These are phyloP conservation scores for Ajuga reptans DNA, from an alignment of 305 asterid genomes.

Conservation along the genomic window DNA sequence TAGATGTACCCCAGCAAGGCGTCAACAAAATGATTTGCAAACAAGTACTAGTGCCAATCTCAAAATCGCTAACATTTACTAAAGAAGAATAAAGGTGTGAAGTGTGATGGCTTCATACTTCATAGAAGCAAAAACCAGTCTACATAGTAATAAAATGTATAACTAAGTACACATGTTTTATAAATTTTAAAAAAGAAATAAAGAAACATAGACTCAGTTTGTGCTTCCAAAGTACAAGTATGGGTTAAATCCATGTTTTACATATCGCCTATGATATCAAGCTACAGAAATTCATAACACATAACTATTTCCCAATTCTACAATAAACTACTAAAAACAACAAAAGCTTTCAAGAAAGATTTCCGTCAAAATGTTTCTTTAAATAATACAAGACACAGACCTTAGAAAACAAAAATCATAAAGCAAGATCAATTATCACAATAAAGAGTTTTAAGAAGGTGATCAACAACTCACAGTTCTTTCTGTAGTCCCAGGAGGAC, in stretches of 20 bases:
- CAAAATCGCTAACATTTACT: background rate
- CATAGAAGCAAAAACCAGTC: background rate
- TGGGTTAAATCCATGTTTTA: background rate
- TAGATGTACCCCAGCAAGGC: background rate
- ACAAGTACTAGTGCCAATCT: background rate
- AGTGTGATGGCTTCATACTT: background rate
- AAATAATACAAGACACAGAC: slow-evolving; percentile 7
- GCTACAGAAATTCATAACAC: background rate
- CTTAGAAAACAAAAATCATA: background rate
- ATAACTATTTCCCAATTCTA: background rate
- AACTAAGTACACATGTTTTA: background rate
- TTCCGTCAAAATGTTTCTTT: background rate
- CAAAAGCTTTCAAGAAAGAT: background rate
- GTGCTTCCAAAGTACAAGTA: background rate
- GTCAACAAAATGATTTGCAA: background rate
- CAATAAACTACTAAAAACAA: background rate
- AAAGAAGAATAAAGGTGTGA: background rate
- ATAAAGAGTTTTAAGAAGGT: slow-evolving; percentile 4
- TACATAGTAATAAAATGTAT: background rate
- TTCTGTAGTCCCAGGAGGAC: slow-evolving; percentile 88
- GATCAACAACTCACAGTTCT: slow-evolving; percentile 66
- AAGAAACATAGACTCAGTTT: background rate
- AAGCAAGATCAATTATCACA: background rate
- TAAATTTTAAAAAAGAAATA: background rate
- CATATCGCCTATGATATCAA: background rate